Evolutionary conservation across 129 eudicot species (phyloP), one percentile per base, ranked within the genome.

Genomic region (Centrapalus pauciflorus): DNA sequence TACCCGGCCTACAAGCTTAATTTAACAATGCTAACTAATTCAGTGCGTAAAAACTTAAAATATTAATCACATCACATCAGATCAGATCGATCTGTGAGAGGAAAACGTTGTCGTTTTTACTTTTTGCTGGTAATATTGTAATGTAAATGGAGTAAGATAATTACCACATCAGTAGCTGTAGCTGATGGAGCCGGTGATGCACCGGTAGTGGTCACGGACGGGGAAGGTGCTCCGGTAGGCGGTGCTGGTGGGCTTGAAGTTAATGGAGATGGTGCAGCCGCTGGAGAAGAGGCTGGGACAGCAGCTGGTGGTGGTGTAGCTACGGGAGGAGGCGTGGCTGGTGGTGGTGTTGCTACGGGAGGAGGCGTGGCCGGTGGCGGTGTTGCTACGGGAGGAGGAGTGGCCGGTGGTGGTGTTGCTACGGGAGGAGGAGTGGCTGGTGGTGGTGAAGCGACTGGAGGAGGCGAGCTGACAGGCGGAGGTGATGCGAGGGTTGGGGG

Each of bases 171-270:
- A 23, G 80, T 49, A 14, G 90, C 69, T 20, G 80, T 49, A 14
- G 90, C 69, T 20, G 77, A 32, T 6, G 90, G 86, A 5, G 82
- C 81, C 2, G 86, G 86, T 23, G 86, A 74, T 11, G 25, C 11
- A 33, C 37, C 69, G 27, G 67, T 26, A 2, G 74, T 25, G 1
- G 55, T 46, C 28, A 24, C 28, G 2, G 74, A 41, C 9, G 90
- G 86, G 24, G 77, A 67, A 11, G 86, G 90, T 55, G 86, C 79
- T 46, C 74, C 84, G 0, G 71, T 62, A 1, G 86, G 86, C 1
- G 90, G 90, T 14, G 77, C 64, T 9, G 90, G 87, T 37, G 86
- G 90, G 48, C 88, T 58, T 49, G 3, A n/a, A 4, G 71, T 30
- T 3, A 74, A 74, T 0, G 88, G 73, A 2, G 77, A 79, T 8